phyloP scores from a whole-genome alignment of 1,139 yeast species.

The Pichia kudriavzevii region DNA sequence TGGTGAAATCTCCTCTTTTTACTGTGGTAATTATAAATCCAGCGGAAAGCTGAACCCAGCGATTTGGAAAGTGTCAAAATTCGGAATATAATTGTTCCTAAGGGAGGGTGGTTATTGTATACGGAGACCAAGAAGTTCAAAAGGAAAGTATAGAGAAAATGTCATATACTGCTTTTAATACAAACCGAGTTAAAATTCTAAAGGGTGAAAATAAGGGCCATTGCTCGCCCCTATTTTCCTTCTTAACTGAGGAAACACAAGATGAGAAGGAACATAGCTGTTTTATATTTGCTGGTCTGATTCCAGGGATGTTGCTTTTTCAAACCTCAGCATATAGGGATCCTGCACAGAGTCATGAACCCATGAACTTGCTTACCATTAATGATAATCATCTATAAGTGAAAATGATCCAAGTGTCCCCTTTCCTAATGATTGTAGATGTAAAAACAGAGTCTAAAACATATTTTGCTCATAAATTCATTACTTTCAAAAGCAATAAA shows the following conservation, averaged over 20 bases:
- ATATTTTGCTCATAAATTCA: too few relatives aligned
- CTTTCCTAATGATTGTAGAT: too few relatives aligned
- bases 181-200: conserved; percentile 26
- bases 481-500: too few relatives aligned
- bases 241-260: conserved; percentile 29
- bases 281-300: conserved; percentile 27
- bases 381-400: conserved; percentile 26
- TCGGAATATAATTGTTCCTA: conserved; percentile 37
- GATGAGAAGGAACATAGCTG: conserved; percentile 32
- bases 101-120: conserved; percentile 31
- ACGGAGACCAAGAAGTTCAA: conserved; percentile 35
- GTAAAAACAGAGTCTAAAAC: too few relatives aligned
- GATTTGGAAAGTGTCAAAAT: conserved; percentile 28
- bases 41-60: conserved; percentile 32
- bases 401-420: too few relatives aligned
- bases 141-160: conserved; percentile 32
- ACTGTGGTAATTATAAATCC: too few relatives aligned
- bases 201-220: conserved; percentile 26
- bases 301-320: conserved; percentile 29
- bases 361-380: conserved; percentile 29
- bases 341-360: conserved; percentile 23
- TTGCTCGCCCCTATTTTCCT: conserved; percentile 31
- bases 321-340: conserved; percentile 23
- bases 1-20: too few relatives aligned
- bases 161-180: conserved; percentile 16